These are phyloP conservation scores for Ophiostoma sp. DNA, from an alignment of 2,329 filamentous ascomycete genomes.

Conservation along the genomic window DNA sequence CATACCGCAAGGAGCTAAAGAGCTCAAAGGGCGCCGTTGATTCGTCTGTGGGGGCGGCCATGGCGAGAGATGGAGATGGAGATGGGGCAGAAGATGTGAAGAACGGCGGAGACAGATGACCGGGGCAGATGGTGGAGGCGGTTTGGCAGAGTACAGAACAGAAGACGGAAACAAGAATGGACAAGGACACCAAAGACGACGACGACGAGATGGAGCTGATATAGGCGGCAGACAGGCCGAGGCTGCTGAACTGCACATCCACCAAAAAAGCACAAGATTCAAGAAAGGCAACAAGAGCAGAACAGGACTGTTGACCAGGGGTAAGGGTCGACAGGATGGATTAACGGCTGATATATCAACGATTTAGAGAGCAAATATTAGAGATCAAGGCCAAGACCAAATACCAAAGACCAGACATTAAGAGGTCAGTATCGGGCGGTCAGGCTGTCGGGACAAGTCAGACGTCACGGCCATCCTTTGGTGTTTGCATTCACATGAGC, in stretches of 20 bases:
- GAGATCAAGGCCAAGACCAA: background rate
- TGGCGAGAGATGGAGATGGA: background rate
- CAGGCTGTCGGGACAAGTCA: conserved; percentile 1
- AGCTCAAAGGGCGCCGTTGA: conserved; percentile 35
- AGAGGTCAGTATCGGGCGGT: background rate
- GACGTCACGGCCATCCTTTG: conserved; percentile 1
- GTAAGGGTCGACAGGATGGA: background rate
- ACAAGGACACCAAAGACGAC: background rate
- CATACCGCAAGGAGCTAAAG: conserved; percentile 69
- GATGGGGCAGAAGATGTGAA: background rate
- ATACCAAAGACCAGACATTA: background rate
- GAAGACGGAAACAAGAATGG: background rate
- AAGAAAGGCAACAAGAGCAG: background rate
- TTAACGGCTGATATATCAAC: too few species aligned
- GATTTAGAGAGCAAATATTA: background rate
- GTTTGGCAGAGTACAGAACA: background rate
- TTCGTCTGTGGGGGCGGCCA: conserved; percentile 32
- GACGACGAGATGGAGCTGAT: background rate
- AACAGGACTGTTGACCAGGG: background rate
- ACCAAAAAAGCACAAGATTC: background rate
- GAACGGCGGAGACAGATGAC: background rate
- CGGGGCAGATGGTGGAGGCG: background rate
- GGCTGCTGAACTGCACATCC: background rate
- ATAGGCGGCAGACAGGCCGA: background rate
- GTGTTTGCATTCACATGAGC: background rate